Percentiles rank a stretch among this genome's conserved stretches.
phyloP scores from a whole-genome alignment of 2,329 filamentous ascomycete genomes.

The Aureobasidium namibiae region DNA sequence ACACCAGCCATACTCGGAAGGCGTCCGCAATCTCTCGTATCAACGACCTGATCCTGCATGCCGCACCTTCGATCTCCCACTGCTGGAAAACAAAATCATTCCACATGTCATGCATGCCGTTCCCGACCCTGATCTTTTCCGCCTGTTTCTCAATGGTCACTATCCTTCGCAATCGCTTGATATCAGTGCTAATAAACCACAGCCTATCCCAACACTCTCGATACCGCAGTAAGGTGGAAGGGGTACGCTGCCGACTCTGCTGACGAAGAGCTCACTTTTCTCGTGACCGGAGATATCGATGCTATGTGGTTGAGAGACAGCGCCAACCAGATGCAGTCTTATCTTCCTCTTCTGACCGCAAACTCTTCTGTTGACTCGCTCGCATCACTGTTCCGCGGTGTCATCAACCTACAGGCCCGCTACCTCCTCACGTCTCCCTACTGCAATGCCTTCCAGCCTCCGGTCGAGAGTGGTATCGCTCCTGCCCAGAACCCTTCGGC shows the following conservation, averaged over 20 bases:
- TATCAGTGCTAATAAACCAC: not conserved
- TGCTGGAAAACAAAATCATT: conserved; percentile 33
- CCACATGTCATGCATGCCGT: conserved; percentile 25
- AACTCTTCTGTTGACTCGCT: conserved; percentile 50
- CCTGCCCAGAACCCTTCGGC: conserved; percentile 32
- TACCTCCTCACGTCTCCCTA: conserved; percentile 55
- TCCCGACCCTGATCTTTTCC: conserved; percentile 52
- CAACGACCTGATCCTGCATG: conserved; percentile 36
- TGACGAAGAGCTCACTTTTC: conserved; percentile 55
- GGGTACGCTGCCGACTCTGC: conserved; percentile 49
- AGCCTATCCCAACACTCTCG: conserved; percentile 62
- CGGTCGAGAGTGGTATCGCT: conserved; percentile 37
- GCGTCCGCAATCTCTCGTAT: conserved; percentile 37
- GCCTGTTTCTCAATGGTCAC: conserved; percentile 58
- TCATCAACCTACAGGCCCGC: conserved; percentile 63
- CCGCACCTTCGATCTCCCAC: conserved; percentile 39
- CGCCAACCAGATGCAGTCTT: conserved; percentile 64
- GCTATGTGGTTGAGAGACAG: conserved; percentile 48
- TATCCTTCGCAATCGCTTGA: not conserved
- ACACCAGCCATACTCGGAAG: conserved; percentile 37
- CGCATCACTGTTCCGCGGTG: conserved; percentile 59
- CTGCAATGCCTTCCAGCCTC: conserved; percentile 47
- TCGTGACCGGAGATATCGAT: conserved; percentile 46
- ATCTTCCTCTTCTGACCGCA: conserved; percentile 52
- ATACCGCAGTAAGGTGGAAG: conserved; percentile 64